phyloP scores from a whole-genome alignment of 108 stramenopile species.

The Fistulifera pelliculosa region DNA sequence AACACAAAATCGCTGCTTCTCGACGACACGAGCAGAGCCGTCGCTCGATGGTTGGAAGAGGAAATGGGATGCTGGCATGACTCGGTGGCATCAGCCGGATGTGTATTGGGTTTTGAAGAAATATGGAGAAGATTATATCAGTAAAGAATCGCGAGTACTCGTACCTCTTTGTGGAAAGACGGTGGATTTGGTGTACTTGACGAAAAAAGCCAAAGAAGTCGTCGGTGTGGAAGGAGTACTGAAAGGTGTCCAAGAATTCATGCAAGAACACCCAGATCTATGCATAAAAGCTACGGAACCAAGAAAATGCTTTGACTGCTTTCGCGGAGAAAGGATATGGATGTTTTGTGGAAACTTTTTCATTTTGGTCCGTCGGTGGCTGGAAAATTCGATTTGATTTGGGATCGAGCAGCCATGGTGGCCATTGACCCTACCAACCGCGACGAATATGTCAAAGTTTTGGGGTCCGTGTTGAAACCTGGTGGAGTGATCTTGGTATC shows the following conservation, averaged over 20 bases:
- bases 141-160: conserved; percentile 18
- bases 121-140: too few relatives aligned
- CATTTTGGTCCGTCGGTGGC: conserved; percentile 24
- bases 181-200: conserved; percentile 65
- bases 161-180: conserved; percentile 85
- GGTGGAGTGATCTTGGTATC: conserved; percentile 52
- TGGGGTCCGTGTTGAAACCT: conserved; percentile 41
- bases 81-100: too few relatives aligned
- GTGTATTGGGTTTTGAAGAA: too few relatives aligned
- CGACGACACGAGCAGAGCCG: too few relatives aligned
- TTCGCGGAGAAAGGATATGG: conserved; percentile 36
- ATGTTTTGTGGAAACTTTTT: conserved; percentile 67
- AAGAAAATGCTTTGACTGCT: conserved; percentile 12
- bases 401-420: conserved; percentile 73
- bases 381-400: conserved; percentile 47
- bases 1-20: too few relatives aligned
- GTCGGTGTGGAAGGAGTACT: conserved; percentile 73
- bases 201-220: conserved; percentile 29
- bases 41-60: too few relatives aligned
- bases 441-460: conserved; percentile 37
- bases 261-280: conserved; percentile 49
- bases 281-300: conserved; percentile 9
- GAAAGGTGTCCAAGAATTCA: conserved; percentile 61
- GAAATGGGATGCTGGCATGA: too few relatives aligned
- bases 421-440: conserved; percentile 63